Base-by-base conservation (phyloP, 2,329 filamentous ascomycete genomes). In the Penicillium sp. region DNA sequence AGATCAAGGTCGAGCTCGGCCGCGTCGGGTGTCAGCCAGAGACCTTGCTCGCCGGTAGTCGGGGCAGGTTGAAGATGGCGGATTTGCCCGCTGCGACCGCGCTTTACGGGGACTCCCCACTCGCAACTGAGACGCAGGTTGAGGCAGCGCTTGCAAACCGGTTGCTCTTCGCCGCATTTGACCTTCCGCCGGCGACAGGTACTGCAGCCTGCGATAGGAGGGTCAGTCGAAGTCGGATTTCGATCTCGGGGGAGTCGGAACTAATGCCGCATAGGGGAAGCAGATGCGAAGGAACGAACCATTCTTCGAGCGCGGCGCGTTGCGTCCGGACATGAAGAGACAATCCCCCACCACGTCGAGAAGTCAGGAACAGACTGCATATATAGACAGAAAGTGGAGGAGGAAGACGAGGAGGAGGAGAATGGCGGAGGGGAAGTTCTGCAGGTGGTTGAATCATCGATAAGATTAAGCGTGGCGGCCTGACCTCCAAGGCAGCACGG, bases 291-390 rank as follows among this genome's bases (percentile, higher is more conserved):
- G 36, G 21, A 20, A 37, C 56, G 23, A 59, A 73, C 70, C 70
- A 59, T 67, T 72, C 60, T 71, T 73, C 18, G 70, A 73, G 60
- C 70, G 68, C 60, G 70, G 69, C 55, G 67, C 68, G 59, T 71
- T 68, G 55, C 68, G 61, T 55, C 68, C 68, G 52, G 66, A 69
- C 64, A 69, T 71, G 46, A 56, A 62, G 37, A 49, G 23, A 41
- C 48, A 52, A 51, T 49, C 56, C 52, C 52, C 55, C 49, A 47
- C 52, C 49, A 33, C 45, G 37, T 36, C 17, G 46, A 39, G 43
- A 47, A 51, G 17, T 39, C 18, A 47, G n/a, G 33, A 34, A 32
- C 44, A 56, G 42, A 34, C 34, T 37, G 18, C 29, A 61, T 56
- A n/a, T 54, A 62, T 59, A 34, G 20, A 52, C 30, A 27, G 24